Conservation (phyloP, 192 early-diverging fungal genomes). For the Coemansia sp. region DNA sequence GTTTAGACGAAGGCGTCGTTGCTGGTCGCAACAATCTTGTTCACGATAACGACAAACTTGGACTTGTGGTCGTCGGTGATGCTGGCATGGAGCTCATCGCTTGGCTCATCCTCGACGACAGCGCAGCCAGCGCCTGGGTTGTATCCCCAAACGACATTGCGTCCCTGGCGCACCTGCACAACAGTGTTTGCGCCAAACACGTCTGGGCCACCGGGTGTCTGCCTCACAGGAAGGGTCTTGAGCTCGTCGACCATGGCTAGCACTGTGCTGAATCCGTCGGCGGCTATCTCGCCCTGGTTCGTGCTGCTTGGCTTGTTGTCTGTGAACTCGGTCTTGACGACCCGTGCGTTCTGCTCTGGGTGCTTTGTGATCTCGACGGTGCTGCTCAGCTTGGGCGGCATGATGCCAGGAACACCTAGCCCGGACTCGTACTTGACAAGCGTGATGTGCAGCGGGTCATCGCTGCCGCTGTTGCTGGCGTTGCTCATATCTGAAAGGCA, state of each 20-base stretch:
- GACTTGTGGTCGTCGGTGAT: conserved; percentile 17
- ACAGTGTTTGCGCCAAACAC: conserved; percentile 45
- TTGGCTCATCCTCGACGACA: conserved; percentile 6
- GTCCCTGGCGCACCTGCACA: conserved; percentile 34
- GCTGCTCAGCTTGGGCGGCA: conserved; percentile 34
- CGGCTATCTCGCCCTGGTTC: conserved; percentile 18
- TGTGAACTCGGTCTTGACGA: conserved; percentile 21
- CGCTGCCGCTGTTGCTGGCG: not conserved
- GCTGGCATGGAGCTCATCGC: conserved; percentile 15
- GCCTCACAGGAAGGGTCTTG: conserved; percentile 11
- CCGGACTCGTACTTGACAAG: conserved; percentile 41
- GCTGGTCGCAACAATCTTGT: conserved; percentile 10
- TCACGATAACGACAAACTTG: conserved; percentile 26
- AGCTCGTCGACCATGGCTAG: conserved; percentile 22
- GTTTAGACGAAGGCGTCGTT: conserved; percentile 8
- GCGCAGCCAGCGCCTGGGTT: conserved; percentile 28
- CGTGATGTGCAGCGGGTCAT: conserved; percentile 25
- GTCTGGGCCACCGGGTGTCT: conserved; percentile 20
- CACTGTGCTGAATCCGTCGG: conserved; percentile 6
- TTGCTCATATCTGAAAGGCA: conserved; percentile 11
- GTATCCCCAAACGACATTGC: conserved; percentile 31
- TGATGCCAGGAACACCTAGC: conserved; percentile 37
- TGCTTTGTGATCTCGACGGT: conserved; percentile 24
- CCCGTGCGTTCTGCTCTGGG: conserved; percentile 18
- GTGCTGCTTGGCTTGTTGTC: conserved; percentile 20